These are phyloP conservation scores for Mentha longifolia DNA, from an alignment of 257 asterid species.

Conservation along the genomic window DNA sequence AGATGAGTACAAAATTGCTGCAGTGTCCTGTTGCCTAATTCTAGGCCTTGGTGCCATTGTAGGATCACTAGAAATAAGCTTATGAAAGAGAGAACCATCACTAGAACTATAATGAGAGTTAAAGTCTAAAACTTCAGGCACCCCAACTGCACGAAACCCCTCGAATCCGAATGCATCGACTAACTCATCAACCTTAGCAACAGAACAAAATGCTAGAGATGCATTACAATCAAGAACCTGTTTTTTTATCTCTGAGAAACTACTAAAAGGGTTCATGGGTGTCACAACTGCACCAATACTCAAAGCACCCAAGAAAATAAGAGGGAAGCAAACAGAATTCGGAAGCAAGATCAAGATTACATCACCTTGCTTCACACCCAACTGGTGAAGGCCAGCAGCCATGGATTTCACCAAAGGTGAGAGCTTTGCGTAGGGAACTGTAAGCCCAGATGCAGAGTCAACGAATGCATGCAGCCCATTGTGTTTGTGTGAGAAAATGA, in stretches of 20 bases:
- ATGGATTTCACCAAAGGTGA: constrained; percentile 58
- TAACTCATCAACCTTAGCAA: constrained; percentile 46
- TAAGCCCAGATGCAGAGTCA: constrained; percentile 69
- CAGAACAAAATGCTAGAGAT: constrained; percentile 49
- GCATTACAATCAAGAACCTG: constrained; percentile 60
- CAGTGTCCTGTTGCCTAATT: constrained; percentile 62
- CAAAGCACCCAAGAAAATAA: constrained; percentile 64
- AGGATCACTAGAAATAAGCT: constrained; percentile 61
- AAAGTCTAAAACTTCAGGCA: constrained; percentile 49
- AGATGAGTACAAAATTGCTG: constrained; percentile 78
- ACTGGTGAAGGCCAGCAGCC: constrained; percentile 68
- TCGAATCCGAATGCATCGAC: constrained; percentile 32
- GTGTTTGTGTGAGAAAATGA: constrained; percentile 69
- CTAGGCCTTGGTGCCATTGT: constrained; percentile 56
- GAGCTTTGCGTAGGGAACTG: constrained; percentile 57
- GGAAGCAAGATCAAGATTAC: constrained; percentile 66
- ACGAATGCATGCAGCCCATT: constrained; percentile 57
- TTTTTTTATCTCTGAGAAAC: constrained; percentile 56
- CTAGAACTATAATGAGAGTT: constrained; percentile 4
- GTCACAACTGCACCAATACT: constrained; percentile 68
- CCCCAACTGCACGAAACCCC: constrained; percentile 54
- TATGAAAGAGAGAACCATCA: constrained; percentile 42
- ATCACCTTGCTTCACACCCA: constrained; percentile 72
- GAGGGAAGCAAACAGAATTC: constrained; percentile 69
- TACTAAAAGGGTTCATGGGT: constrained; percentile 71